Percentiles rank a stretch among this genome's conserved stretches.
phyloP scores from a whole-genome alignment of 225 moss, liverwort and hornwort genomes.

The Takakia lepidozioides region DNA sequence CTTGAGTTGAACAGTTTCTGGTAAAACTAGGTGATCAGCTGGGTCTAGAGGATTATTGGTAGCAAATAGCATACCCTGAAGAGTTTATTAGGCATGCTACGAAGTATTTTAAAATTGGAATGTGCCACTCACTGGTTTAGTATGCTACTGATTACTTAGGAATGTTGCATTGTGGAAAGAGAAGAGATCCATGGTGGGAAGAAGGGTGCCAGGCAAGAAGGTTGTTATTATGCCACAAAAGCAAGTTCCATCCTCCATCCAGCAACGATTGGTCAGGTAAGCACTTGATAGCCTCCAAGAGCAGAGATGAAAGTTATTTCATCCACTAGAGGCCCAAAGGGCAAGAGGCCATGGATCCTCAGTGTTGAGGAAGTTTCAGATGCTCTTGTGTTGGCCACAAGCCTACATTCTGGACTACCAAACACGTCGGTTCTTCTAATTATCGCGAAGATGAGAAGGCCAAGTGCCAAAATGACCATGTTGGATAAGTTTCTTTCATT shows the following conservation, averaged over 20 bases:
- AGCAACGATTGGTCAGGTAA: constrained; percentile 31
- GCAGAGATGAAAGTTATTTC: too few relatives aligned
- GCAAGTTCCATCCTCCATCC: constrained; percentile 14
- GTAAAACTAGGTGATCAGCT: too few relatives aligned
- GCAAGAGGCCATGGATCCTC: background rate
- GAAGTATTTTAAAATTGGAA: background rate
- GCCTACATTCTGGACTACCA: background rate
- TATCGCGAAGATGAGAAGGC: too few relatives aligned
- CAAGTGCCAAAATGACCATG: too few relatives aligned
- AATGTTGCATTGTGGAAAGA: background rate
- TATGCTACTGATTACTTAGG: background rate
- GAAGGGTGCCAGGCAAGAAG: constrained; percentile 1
- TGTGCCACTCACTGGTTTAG: background rate
- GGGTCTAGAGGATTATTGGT: too few relatives aligned
- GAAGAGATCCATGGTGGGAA: constrained; percentile 9
- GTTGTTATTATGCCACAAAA: constrained; percentile 5
- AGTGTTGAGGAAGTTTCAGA: background rate
- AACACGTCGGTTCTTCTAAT: background rate
- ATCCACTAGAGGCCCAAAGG: background rate
- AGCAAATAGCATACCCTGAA: too few relatives aligned
- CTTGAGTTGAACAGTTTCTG: too few relatives aligned
- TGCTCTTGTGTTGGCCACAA: background rate
- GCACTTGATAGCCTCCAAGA: constrained; percentile 19
- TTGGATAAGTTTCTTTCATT: background rate
- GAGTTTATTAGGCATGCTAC: too few relatives aligned